Evolutionary conservation across 179 eudicot species (phyloP), one percentile per base, ranked within the genome.

Genomic region (Silene vulgaris): DNA sequence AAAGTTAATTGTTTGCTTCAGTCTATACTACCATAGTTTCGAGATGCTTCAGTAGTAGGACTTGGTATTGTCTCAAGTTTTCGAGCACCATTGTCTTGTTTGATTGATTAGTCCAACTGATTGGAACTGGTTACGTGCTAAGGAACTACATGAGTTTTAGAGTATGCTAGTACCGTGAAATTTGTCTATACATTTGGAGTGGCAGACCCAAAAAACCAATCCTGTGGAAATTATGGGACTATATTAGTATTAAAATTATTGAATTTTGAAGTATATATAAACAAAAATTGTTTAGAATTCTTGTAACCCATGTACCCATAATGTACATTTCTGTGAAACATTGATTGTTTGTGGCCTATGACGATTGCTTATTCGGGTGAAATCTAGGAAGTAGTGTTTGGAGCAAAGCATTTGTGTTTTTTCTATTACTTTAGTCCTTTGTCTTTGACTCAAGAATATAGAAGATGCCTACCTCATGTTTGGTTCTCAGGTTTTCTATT

Each of bases 401-500:
- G 64, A 59, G 21, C 66, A 62, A 62, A 45, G 23, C 73, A 13
- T 12, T 19, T 30, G 48, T 8, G 3, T 64, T 9, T 79, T 26
- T 63, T 23, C 8, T 26, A 23, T 37, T 29, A 19, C 56, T 28
- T 19, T 66, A 13, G 11, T 73, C 21, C 17, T 28, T 20, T 43
- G 16, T 63, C n/a, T 59, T 66, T 26, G 68, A 30, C n/a, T 20
- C 19, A 43, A 67, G 14, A 30, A 29, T 40, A 16, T 73, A 80
- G 77, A 65, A 80, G 73, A 65, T 66, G 62, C 66, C 77, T 76
- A 72, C 80, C 78, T 83, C 77, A 77, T 78, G 66, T 79, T 72
- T 77, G 85, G 37, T 78, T 80, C 82, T 84, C 82, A 78, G 81
- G 76, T 71, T 77, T 81, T 80, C 78, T 81, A 65, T 80, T 83